These are phyloP conservation scores for Xylaria hypoxylon DNA, from an alignment of 2,329 filamentous ascomycete species.

Conservation along the genomic window DNA sequence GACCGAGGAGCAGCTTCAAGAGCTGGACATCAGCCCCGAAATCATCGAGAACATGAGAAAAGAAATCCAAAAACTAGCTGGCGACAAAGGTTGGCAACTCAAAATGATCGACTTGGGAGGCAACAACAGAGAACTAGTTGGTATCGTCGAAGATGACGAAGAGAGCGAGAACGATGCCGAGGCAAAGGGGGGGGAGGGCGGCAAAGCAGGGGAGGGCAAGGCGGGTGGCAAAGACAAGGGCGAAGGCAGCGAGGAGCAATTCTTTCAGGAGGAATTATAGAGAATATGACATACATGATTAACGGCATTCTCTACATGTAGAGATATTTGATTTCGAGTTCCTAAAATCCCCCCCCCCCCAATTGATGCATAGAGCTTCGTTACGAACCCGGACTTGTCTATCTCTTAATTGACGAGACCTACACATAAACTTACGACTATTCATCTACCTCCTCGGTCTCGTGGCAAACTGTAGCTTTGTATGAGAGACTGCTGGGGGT, in stretches of 20 bases:
- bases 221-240: constrained; percentile 26
- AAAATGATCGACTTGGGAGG: constrained; percentile 79
- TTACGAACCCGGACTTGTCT: background rate
- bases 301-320: constrained; percentile 35
- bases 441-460: background rate
- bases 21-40: constrained; percentile 73
- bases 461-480: background rate
- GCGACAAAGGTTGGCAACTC: constrained; percentile 80
- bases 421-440: background rate
- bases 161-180: constrained; percentile 46
- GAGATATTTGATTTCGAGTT: background rate
- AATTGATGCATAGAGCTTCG: background rate
- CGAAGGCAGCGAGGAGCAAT: constrained; percentile 62
- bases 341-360: no score
- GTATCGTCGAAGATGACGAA: constrained; percentile 72
- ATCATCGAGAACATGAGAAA: constrained; percentile 76
- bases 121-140: constrained; percentile 72
- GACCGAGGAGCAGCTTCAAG: constrained; percentile 74
- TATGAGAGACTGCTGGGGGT: background rate
- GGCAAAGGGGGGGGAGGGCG: background rate
- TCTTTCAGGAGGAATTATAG: constrained; percentile 66
- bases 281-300: constrained; percentile 42
- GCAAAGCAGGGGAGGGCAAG: constrained; percentile 22
- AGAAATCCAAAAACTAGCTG: constrained; percentile 75
- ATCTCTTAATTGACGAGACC: background rate